A percentile compares a stretch with the other conserved stretches of the same genome.
These are phyloP conservation scores for Tulasnella sp. DNA, from an alignment of 768 basidiomycete species.

Conservation along the genomic window DNA sequence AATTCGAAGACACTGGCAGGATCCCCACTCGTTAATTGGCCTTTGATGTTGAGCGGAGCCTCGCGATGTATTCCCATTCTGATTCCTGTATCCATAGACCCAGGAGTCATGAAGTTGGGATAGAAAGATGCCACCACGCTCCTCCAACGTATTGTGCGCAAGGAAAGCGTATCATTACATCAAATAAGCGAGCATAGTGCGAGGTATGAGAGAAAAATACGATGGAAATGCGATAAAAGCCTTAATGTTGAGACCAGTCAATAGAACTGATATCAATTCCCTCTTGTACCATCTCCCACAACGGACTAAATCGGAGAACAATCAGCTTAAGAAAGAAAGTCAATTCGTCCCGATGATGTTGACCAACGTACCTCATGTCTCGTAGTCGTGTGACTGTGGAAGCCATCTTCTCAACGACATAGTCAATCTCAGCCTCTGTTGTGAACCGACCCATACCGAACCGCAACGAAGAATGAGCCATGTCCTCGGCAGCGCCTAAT, in stretches of 20 bases:
- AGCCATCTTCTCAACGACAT: slow-evolving; percentile 80
- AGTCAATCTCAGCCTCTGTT: slow-evolving; percentile 93
- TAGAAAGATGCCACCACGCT: too few relatives aligned
- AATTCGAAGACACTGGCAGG: too few relatives aligned
- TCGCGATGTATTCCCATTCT: too few relatives aligned
- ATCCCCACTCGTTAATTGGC: too few relatives aligned
- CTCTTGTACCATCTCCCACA: slow-evolving; percentile 99
- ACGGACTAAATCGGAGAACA: slow-evolving; percentile 42
- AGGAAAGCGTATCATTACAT: too few relatives aligned
- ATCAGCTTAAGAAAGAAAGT: neutral
- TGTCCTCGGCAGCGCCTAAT: slow-evolving; percentile 90
- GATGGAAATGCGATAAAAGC: neutral
- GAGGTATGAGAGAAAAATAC: neutral
- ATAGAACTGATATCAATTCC: slow-evolving; percentile 94
- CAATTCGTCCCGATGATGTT: neutral
- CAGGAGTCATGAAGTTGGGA: too few relatives aligned
- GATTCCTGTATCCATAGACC: too few relatives aligned
- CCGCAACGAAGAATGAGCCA: slow-evolving; percentile 95
- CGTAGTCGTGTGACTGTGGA: slow-evolving; percentile 76
- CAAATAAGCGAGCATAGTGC: too few relatives aligned
- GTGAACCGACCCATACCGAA: slow-evolving; percentile 98
- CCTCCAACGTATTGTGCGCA: too few relatives aligned
- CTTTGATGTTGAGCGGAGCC: too few relatives aligned
- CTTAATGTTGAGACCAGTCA: slow-evolving; percentile 72
- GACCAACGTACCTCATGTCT: slow-evolving; percentile 61